A percentile compares a stretch with the other conserved stretches of the same genome.
phyloP scores from a whole-genome alignment of 208 protist genomes.

The Crithidia brevicula region DNA sequence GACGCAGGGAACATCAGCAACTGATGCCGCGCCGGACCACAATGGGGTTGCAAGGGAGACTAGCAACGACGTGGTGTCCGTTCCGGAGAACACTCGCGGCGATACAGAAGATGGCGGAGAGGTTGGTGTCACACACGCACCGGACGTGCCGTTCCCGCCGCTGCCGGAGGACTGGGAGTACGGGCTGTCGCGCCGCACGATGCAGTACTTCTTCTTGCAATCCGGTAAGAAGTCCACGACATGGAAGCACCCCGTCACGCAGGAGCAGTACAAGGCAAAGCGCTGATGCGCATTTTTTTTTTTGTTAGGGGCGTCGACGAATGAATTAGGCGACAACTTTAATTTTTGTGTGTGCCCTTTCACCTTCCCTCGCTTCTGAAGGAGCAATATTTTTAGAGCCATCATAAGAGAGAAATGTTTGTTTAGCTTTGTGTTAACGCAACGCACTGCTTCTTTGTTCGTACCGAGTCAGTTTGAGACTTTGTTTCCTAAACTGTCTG shows the following conservation, averaged over 20 bases:
- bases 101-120: not conserved
- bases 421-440: too few relatives aligned
- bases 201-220: slow-evolving; percentile 40
- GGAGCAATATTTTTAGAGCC: too few relatives aligned
- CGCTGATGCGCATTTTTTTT: slow-evolving; percentile 5
- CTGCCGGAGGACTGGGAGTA: slow-evolving; percentile 35
- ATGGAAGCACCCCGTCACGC: slow-evolving; percentile 40
- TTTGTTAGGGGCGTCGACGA: too few relatives aligned
- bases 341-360: too few relatives aligned
- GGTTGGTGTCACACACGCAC: not conserved
- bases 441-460: too few relatives aligned
- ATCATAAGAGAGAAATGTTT: too few relatives aligned
- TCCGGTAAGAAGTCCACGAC: slow-evolving; percentile 39
- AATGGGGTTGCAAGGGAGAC: too few relatives aligned
- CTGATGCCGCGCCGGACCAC: too few relatives aligned
- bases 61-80: not conserved
- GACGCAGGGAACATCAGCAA: too few relatives aligned
- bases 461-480: too few relatives aligned
- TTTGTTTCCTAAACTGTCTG: slow-evolving; percentile 1
- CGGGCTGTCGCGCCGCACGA: slow-evolving; percentile 34
- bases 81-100: not conserved
- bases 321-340: too few relatives aligned
- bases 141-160: slow-evolving; percentile 31
- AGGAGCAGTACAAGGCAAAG: slow-evolving; percentile 36
- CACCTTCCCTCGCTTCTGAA: too few relatives aligned